Evolutionary conservation across 2,329 filamentous ascomycete genomes (phyloP).

Genomic region (Diplocarpon rosae): DNA sequence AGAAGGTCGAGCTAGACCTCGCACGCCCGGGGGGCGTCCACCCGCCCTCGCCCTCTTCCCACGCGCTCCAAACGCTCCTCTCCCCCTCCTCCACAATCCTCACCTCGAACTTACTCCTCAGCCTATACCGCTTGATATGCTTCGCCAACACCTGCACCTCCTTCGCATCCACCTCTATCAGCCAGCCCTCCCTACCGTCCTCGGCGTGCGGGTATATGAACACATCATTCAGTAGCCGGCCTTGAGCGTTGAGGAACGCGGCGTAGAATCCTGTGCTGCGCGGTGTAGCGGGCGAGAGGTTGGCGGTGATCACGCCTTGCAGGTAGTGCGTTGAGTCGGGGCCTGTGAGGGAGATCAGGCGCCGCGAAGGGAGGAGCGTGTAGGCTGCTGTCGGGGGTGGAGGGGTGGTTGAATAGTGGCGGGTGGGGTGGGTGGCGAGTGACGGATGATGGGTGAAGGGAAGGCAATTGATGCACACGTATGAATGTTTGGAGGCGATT

Average conservation of each 20-base stretch:
- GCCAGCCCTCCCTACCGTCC: conserved; percentile 35
- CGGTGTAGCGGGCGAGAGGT: conserved; percentile 33
- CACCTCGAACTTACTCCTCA: conserved; percentile 68
- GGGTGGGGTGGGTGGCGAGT: neutral
- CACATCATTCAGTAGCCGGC: conserved; percentile 77
- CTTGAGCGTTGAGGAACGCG: conserved; percentile 76
- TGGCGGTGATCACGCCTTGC: conserved; percentile 75
- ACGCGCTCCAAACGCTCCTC: conserved; percentile 60
- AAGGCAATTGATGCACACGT: conserved; percentile 20
- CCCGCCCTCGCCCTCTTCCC: conserved; percentile 33
- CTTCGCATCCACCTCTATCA: conserved; percentile 72
- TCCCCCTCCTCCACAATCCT: conserved; percentile 55
- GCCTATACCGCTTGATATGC: conserved; percentile 75
- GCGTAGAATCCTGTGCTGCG: conserved; percentile 53
- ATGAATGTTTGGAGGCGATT: conserved; percentile 5
- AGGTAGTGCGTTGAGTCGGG: conserved; percentile 73
- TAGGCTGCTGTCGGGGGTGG: conserved; percentile 37
- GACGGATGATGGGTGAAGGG: neutral
- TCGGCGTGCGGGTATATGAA: conserved; percentile 60
- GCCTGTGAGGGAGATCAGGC: conserved; percentile 69
- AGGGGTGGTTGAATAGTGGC: neutral
- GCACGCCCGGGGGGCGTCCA: conserved; percentile 12
- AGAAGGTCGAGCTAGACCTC: neutral
- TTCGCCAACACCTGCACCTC: conserved; percentile 52
- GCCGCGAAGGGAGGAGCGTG: conserved; percentile 57